phyloP scores from a whole-genome alignment of 352 stramenopile species.

The Phytophthora pini region DNA sequence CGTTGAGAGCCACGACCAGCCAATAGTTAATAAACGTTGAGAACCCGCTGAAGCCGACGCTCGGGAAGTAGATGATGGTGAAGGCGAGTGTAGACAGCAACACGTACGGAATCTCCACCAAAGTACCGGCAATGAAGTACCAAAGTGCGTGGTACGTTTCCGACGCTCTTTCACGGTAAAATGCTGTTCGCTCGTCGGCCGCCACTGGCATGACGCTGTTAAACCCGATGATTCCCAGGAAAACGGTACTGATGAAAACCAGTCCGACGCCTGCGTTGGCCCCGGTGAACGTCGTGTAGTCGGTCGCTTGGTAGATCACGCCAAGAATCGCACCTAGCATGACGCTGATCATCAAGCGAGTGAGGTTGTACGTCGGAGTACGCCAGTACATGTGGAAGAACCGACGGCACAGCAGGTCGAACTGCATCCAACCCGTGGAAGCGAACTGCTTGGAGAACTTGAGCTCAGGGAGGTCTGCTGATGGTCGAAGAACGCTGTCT shows the following conservation, averaged over 20 bases:
- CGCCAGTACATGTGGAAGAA: conserved; percentile 88
- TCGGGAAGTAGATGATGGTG: conserved; percentile 50
- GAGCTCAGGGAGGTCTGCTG: conserved; percentile 37
- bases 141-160: conserved; percentile 90
- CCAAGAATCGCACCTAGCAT: conserved; percentile 80
- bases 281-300: conserved; percentile 56
- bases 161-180: conserved; percentile 92
- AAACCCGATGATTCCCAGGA: conserved; percentile 83
- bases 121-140: conserved; percentile 80
- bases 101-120: conserved; percentile 83
- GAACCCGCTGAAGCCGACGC: conserved; percentile 49
- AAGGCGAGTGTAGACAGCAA: conserved; percentile 46
- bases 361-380: conserved; percentile 82
- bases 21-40: conserved; percentile 49
- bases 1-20: conserved; percentile 52
- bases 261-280: conserved; percentile 65
- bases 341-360: conserved; percentile 71
- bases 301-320: conserved; percentile 68
- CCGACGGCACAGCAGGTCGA: conserved; percentile 56
- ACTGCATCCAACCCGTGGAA: conserved; percentile 27
- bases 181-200: conserved; percentile 80
- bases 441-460: conserved; percentile 52
- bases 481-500: conserved; percentile 48
- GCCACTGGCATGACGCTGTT: conserved; percentile 83
- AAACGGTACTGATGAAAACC: conserved; percentile 86